Conservation (phyloP, 225 moss, liverwort and hornwort species). For the Climacium dendroides region DNA sequence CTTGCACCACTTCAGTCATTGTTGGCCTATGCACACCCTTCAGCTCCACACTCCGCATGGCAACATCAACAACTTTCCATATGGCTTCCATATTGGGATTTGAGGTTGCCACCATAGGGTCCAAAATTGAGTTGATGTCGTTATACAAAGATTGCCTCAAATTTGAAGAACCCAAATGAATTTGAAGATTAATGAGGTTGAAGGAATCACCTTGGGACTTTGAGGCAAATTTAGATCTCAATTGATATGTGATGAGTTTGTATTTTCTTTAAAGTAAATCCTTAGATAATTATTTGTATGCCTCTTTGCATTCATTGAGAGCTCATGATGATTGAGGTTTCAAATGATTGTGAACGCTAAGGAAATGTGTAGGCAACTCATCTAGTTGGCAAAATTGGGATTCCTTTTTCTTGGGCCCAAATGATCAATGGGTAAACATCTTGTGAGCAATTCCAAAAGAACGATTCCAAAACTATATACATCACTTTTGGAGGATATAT, state of each 20-base stretch:
- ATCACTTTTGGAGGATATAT: neutral
- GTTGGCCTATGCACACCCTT: neutral
- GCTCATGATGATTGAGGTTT: neutral
- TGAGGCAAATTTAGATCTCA: too few species aligned
- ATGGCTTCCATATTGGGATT: too few species aligned
- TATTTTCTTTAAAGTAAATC: too few species aligned
- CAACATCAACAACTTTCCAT: slow-evolving; percentile 42
- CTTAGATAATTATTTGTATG: too few species aligned
- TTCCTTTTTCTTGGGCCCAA: neutral
- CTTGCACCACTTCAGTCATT: neutral
- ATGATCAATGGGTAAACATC: neutral
- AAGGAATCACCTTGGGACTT: neutral
- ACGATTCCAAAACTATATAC: neutral
- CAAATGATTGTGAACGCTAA: neutral
- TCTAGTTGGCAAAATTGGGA: neutral
- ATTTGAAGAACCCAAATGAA: neutral
- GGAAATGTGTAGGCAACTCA: neutral
- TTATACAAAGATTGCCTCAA: neutral
- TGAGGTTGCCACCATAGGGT: too few species aligned
- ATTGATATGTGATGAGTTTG: too few species aligned
- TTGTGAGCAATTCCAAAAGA: neutral
- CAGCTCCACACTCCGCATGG: slow-evolving; percentile 8
- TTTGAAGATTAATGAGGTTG: neutral
- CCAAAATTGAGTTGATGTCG: neutral
- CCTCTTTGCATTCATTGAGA: neutral